Percentiles rank a stretch among this genome's conserved stretches.
Evolutionary conservation across 1,284 basidiomycete genomes (phyloP).

Genomic region (Tilletia setariae): DNA sequence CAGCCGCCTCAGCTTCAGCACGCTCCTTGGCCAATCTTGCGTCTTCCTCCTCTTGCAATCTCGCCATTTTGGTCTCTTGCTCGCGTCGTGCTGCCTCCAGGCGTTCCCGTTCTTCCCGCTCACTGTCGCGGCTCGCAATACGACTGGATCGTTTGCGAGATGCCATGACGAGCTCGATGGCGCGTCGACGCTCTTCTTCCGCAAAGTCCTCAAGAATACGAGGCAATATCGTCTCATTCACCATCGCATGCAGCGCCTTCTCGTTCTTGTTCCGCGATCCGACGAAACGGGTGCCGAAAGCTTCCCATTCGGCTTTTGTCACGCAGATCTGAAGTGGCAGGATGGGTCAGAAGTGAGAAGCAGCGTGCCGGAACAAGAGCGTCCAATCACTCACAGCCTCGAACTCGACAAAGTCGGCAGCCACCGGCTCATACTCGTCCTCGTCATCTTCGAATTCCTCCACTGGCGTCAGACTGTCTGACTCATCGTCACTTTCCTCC

Average conservation of each 20-base stretch:
- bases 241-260: slow-evolving; percentile 68
- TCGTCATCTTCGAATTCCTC: slow-evolving; percentile 40
- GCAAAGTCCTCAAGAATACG: slow-evolving; percentile 60
- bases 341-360: slow-evolving; percentile 7
- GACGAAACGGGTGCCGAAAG: slow-evolving; percentile 68
- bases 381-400: slow-evolving; percentile 70
- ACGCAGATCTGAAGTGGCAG: slow-evolving; percentile 75
- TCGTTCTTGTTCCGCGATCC: slow-evolving; percentile 74
- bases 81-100: slow-evolving; percentile 55
- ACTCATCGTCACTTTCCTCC: slow-evolving; percentile 44
- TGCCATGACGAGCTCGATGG: slow-evolving; percentile 65
- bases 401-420: slow-evolving; percentile 51
- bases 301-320: slow-evolving; percentile 65
- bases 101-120: slow-evolving; percentile 61
- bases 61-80: slow-evolving; percentile 57
- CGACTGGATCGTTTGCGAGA: slow-evolving; percentile 79
- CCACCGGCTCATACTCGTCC: slow-evolving; percentile 39
- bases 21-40: slow-evolving; percentile 60
- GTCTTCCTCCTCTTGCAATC: slow-evolving; percentile 59
- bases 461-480: slow-evolving; percentile 22
- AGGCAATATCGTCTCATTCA: slow-evolving; percentile 68
- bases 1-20: slow-evolving; percentile 56
- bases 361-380: too few relatives aligned
- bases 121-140: slow-evolving; percentile 63
- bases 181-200: slow-evolving; percentile 58